Base-by-base conservation (phyloP, 768 basidiomycete genomes). In the Austroboletus eburneus region DNA sequence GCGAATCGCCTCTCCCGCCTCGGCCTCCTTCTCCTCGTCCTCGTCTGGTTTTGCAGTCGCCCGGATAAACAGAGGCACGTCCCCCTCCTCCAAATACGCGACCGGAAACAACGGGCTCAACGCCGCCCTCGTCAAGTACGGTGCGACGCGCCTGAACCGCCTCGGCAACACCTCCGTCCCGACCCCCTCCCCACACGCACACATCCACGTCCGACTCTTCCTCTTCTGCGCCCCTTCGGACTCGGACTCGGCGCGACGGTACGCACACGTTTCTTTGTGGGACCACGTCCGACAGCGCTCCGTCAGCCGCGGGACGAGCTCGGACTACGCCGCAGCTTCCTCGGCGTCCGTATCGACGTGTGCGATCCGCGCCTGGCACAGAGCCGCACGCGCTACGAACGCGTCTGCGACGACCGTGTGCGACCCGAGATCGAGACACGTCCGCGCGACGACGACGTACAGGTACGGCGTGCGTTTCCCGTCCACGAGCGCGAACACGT, bases 241-340 rank as follows among this genome's bases (percentile, higher is more conserved):
- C 42, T 53, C 20, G 0, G 20, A 4, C 33, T 58, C 53, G 25
- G 10, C 25, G 6, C 33, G 25, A 29, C 52, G 65, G 46, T 27
- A 53, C 1, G n/a, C 62, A 56, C 14, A 77, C 53, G 21, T 57
- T 61, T 23, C 38, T 21, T 55, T 78, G 78, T 83, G 81, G 5
- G 63, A 47, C 79, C 79, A 81, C 2, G 64, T 68, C 24, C 78
- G 72, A 48, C 78, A 80, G 14, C 77, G 73, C 55, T 83, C 81
- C 0, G 68, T 74, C 37, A 78, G 56, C 5, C 66, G 69, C 7
- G 79, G 79, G 3, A 82, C 59, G 27, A 81, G 68, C 39, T 73
- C 69, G 51, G 70, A 73, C 80, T 79, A 83, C 1, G 67, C 69
- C 17, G 42, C 48, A 6, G 55, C 41, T 34, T 63, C 57, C 33